These are phyloP conservation scores for Trichoderma polysporum DNA, from an alignment of 2,329 filamentous ascomycete genomes.

Conservation along the genomic window DNA sequence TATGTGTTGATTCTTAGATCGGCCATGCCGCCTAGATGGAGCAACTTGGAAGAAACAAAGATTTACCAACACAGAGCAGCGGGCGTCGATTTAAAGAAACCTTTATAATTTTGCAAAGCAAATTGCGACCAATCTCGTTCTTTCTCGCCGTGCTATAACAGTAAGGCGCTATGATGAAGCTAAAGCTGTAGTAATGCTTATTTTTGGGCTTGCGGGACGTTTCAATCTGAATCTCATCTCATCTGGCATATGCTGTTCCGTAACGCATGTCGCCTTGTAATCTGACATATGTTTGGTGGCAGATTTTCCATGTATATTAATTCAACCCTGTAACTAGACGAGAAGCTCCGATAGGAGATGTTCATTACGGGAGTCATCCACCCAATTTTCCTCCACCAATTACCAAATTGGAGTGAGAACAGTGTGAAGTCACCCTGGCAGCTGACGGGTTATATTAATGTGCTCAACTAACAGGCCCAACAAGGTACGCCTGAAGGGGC, in stretches of 20 bases:
- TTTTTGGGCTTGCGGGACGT: background rate
- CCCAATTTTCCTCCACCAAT: background rate
- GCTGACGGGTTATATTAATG: background rate
- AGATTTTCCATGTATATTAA: background rate
- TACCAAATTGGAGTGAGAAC: background rate
- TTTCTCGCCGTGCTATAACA: background rate
- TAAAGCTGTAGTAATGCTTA: background rate
- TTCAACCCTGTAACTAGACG: background rate
- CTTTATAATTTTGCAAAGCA: background rate
- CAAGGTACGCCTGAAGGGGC: background rate
- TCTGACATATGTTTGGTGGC: background rate
- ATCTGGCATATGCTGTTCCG: background rate
- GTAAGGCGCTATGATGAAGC: background rate
- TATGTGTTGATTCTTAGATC: background rate
- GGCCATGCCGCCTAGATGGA: background rate
- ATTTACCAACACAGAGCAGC: too few species aligned
- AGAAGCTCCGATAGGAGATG: background rate
- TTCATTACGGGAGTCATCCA: background rate
- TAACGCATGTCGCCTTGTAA: background rate
- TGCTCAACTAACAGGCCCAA: background rate
- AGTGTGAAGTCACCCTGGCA: background rate
- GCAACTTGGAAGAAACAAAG: too few species aligned
- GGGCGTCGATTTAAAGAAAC: too few species aligned
- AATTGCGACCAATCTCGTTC: background rate
- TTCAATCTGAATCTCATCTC: constrained; percentile 1